Evolutionary conservation across 2,329 filamentous ascomycete genomes (phyloP), one percentile per base, ranked within the genome.

Genomic region (Rhytidhysteron rufulum): DNA sequence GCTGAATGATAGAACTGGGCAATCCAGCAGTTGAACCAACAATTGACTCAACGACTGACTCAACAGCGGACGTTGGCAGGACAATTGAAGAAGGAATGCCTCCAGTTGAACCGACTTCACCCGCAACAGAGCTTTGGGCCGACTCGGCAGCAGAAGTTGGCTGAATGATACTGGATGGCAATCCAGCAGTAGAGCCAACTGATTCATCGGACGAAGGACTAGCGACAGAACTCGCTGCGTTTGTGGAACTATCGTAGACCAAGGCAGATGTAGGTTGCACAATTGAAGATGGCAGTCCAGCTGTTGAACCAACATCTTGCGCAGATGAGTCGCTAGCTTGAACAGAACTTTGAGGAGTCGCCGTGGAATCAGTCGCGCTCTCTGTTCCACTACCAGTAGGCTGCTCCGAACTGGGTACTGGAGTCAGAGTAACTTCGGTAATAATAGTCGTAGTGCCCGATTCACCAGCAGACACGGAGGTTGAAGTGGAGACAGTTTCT

Each of bases 371-470:
- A 3, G 41, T 38, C 21, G 16, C 25, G 10, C 27, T 32, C 16
- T 27, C 31, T 13, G 25, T 25, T 11, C 16, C 27, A 15, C 18
- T 21, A 15, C 15, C 7, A 31, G 13, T 31, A 6, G 27, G 17
- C 18, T 11, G 16, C 16, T 18, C 9, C 7, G 27, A 24, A 13
- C 16, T 37, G 9, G 44, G 41, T 15, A 55, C 48, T 18, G 50
- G 37, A 7, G 50, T 57, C 10, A 55, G 41, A 13, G 45, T 45
- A 3, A 51, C 41, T 7, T 55, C 47, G 5, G 43, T 40, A 20
- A 47, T 30, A 25, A 50, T 39, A 10, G 50, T 47, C n/a, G 44
- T 49, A n/a, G 48, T 45, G 15, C 22, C 22, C 27, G 29, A 15
- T 15, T 37, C 25, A 11, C 36, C n/a, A 20, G 22, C 39, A 3